Conservation (phyloP, 2,329 filamentous ascomycete species). For the Fusarium longipes region DNA sequence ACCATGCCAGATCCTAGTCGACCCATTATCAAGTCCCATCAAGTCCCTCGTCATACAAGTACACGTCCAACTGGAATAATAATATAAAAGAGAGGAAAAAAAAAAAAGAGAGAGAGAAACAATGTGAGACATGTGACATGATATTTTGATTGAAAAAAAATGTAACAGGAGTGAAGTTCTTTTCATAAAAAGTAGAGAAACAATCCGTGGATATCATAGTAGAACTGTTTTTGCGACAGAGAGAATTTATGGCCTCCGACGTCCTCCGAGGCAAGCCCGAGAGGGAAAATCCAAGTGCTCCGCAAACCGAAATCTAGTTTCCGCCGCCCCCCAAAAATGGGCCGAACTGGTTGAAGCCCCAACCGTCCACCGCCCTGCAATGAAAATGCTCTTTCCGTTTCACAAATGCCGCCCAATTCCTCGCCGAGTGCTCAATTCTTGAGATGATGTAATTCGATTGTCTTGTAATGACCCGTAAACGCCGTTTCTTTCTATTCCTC, state of each 20-base stretch:
- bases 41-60: slow-evolving; percentile 12
- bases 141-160: slow-evolving; percentile 28
- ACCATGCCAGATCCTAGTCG: slow-evolving; percentile 22
- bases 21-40: slow-evolving; percentile 14
- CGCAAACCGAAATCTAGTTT: slow-evolving; percentile 47
- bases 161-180: slow-evolving; percentile 46
- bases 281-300: slow-evolving; percentile 48
- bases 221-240: slow-evolving; percentile 43
- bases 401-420: slow-evolving; percentile 44
- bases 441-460: slow-evolving; percentile 44
- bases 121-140: slow-evolving; percentile 31
- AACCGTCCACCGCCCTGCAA: slow-evolving; percentile 23
- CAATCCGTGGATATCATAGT: slow-evolving; percentile 37
- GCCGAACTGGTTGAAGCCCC: slow-evolving; percentile 12
- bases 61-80: slow-evolving; percentile 23
- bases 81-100: not conserved
- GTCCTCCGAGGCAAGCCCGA: slow-evolving; percentile 47
- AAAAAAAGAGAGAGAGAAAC: slow-evolving; percentile 1
- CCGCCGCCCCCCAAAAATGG: slow-evolving; percentile 34
- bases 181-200: slow-evolving; percentile 26
- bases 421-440: slow-evolving; percentile 42
- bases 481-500: slow-evolving; percentile 55
- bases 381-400: slow-evolving; percentile 40
- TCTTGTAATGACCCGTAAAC: slow-evolving; percentile 50
- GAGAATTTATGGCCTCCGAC: slow-evolving; percentile 38